Conservation (phyloP, 257 asterid species). For the Henckelia pumila region DNA sequence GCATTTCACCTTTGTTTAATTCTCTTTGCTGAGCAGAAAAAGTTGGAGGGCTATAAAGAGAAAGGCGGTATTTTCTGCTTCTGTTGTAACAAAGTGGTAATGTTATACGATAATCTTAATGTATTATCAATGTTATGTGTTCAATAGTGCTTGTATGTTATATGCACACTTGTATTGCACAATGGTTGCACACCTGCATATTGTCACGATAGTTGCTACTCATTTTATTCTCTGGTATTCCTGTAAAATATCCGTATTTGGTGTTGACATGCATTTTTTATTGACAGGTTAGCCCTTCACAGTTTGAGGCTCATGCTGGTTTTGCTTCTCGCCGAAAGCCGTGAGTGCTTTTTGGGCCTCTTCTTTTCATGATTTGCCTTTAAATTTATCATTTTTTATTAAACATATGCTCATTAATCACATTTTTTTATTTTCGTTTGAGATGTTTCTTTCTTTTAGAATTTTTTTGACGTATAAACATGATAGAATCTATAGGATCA, state of each 20-base stretch:
- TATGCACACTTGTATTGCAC: background rate
- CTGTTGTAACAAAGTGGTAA: constrained; percentile 71
- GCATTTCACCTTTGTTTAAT: constrained; percentile 17
- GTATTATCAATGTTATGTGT: background rate
- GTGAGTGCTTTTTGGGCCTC: constrained; percentile 46
- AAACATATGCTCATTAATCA: background rate
- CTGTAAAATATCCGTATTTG: constrained; percentile 5
- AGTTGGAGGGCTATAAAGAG: constrained; percentile 58
- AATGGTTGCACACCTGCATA: background rate
- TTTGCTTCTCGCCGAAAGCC: constrained; percentile 86
- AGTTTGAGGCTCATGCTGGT: constrained; percentile 96
- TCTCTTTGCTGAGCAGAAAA: constrained; percentile 48
- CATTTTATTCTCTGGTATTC: background rate
- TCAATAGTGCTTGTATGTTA: background rate
- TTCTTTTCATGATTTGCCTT: constrained; percentile 9
- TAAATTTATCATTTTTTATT: constrained; percentile 8
- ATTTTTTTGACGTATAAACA: constrained; percentile 6
- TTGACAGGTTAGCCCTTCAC: constrained; percentile 86
- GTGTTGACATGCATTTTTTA: constrained; percentile 28
- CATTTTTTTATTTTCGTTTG: background rate
- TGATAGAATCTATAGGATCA: constrained; percentile 9
- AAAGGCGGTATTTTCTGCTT: constrained; percentile 67
- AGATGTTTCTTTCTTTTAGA: background rate
- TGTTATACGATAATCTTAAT: background rate
- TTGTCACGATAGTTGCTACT: background rate